phyloP scores from a whole-genome alignment of 352 stramenopile genomes.

The Pseudoperonospora humuli region DNA sequence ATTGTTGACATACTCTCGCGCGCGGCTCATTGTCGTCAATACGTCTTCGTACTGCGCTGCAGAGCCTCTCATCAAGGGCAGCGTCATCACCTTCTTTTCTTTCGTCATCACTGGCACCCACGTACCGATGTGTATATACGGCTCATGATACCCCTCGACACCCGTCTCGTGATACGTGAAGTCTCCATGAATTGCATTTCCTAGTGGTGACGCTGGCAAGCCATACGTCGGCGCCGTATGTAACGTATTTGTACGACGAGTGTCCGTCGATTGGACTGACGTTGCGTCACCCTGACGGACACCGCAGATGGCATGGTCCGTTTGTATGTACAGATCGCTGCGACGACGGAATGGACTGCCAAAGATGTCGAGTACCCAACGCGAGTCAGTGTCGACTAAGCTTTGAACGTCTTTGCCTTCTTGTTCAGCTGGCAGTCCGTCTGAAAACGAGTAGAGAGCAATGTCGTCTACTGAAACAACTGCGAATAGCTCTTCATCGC shows the following conservation, averaged over 20 bases:
- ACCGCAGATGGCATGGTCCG: constrained; percentile 45
- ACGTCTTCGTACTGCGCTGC: constrained; percentile 61
- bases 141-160: constrained; percentile 36
- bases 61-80: constrained; percentile 17
- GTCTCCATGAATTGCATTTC: constrained; percentile 18
- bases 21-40: constrained; percentile 52
- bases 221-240: constrained; percentile 1
- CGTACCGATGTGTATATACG: constrained; percentile 71
- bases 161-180: constrained; percentile 1
- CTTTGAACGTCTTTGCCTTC: constrained; percentile 21
- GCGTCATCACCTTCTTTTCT: constrained; percentile 21
- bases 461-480: constrained; percentile 47
- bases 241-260: constrained; percentile 22
- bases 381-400: constrained; percentile 34
- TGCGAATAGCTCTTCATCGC: constrained; percentile 64
- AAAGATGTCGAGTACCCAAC: constrained; percentile 79
- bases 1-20: constrained; percentile 55
- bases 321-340: constrained; percentile 48
- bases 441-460: too few relatives aligned
- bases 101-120: constrained; percentile 61
- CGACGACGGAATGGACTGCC: constrained; percentile 38
- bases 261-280: constrained; percentile 16
- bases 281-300: constrained; percentile 22
- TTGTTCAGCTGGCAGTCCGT: constrained; percentile 25
- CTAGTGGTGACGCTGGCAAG: constrained; percentile 23